Percentiles rank a stretch among this genome's conserved stretches.
phyloP scores from a whole-genome alignment of 768 basidiomycete genomes.

The Termitomyces sp. region DNA sequence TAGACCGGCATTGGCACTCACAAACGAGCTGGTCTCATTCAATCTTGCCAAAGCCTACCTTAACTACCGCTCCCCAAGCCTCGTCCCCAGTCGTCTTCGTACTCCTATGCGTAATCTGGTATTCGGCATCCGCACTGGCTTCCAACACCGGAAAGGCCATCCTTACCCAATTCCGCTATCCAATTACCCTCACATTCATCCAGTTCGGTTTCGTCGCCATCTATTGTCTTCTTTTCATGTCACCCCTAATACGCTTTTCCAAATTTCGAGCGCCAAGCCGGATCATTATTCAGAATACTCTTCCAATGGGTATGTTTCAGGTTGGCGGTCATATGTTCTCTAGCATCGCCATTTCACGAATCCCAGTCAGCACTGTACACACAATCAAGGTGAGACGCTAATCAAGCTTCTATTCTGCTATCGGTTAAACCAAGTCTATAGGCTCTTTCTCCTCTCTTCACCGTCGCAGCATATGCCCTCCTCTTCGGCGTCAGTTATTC shows the following conservation, averaged over 20 bases:
- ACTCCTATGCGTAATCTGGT: slow-evolving; percentile 87
- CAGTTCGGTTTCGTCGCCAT: slow-evolving; percentile 94
- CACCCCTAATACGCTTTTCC: slow-evolving; percentile 63
- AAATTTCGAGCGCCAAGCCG: slow-evolving; percentile 67
- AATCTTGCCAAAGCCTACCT: slow-evolving; percentile 22
- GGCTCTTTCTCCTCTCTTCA: slow-evolving; percentile 97
- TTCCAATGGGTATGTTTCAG: slow-evolving; percentile 97
- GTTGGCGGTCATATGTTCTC: slow-evolving; percentile 98
- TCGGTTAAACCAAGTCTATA: slow-evolving; percentile 25
- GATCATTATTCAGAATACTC: slow-evolving; percentile 70
- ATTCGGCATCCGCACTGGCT: slow-evolving; percentile 86
- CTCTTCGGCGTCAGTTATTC: slow-evolving; percentile 95
- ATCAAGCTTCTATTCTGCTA: background rate
- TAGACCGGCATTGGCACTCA: slow-evolving; percentile 20
- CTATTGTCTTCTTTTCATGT: slow-evolving; percentile 85
- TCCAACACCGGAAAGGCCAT: slow-evolving; percentile 97
- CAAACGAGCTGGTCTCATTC: slow-evolving; percentile 23
- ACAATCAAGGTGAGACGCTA: slow-evolving; percentile 84
- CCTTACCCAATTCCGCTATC: slow-evolving; percentile 88
- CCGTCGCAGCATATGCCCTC: slow-evolving; percentile 91
- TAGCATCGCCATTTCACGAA: slow-evolving; percentile 93
- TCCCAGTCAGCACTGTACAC: slow-evolving; percentile 96
- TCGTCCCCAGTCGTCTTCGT: slow-evolving; percentile 55
- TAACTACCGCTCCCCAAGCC: slow-evolving; percentile 25
- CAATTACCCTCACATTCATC: slow-evolving; percentile 94